Base-by-base conservation (phyloP, 164 flowering plant genomes). In the Chimonanthus salicifolius region DNA sequence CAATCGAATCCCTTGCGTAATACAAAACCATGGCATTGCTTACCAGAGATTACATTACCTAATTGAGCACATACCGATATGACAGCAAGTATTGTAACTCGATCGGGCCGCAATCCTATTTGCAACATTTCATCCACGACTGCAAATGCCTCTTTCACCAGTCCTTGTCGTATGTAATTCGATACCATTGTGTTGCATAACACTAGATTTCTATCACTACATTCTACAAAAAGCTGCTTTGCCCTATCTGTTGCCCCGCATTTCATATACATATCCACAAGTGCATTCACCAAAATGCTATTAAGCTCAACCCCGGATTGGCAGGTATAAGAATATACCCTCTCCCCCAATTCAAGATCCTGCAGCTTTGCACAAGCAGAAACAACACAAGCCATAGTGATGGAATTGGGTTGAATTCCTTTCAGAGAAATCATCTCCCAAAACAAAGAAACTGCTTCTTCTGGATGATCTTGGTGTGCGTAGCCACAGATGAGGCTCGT, bases 211-310 rank as follows among this genome's bases (percentile, higher is more conserved):
- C 46, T 85, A 62, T 82, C 86, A 3, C 3, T 73, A 64, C 84
- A 83, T 58, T 84, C 85, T 21, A 82, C 79, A 72, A 85, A 87
- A 16, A 89, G 73, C 72, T 11, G 76, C 64, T 65, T 82, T 15
- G 89, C 91, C 21, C 58, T 68, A 44, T 81, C 87, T 49, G 43
- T 58, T 1, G 75, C 78, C 13, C 87, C 87, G 76, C 92, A 90
- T 70, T 88, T 90, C 87, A 85, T 84, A 76, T 83, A 86, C 92
- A 90, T 87, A 60, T 90, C 92, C 8, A 87, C 86, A 62, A 86
- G 74, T 0, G 88, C 83, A 81, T 84, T 90, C 72, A 78, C 82
- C 86, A 88, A 74, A 67, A 78, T 74, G 7, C 62, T 69, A 77
- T 86, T 85, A 50, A 76, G 62, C 64, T 77, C 64, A 21, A 87